A percentile compares a stretch with the other conserved stretches of the same genome.
Evolutionary conservation across 331 rosid species (phyloP).

Genomic region (Prunus yedoensis): DNA sequence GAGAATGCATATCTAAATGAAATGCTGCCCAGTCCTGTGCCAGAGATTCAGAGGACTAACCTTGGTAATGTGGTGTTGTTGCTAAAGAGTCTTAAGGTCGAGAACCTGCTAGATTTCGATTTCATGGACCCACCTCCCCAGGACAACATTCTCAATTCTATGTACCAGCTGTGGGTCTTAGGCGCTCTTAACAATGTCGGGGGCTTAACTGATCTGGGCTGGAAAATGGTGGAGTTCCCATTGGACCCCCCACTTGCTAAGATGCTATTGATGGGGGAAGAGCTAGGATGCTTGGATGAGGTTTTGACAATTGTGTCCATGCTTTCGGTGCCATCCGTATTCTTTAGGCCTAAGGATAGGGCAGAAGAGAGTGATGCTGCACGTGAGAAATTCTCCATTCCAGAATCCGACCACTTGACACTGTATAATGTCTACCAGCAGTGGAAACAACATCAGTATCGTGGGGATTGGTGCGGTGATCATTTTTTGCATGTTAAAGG

Average conservation of each 20-base stretch:
- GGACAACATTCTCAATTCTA: constrained; percentile 94
- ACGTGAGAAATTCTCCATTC: constrained; percentile 82
- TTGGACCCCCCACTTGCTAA: constrained; percentile 98
- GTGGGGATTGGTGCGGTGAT: constrained; percentile 99
- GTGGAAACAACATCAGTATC: constrained; percentile 92
- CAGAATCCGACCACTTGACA: constrained; percentile 93
- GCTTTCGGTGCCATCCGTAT: constrained; percentile 97
- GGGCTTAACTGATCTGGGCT: constrained; percentile 81
- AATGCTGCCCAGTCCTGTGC: constrained; percentile 84
- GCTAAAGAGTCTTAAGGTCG: constrained; percentile 94
- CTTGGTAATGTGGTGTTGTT: constrained; percentile 91
- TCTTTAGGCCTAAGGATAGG: constrained; percentile 95
- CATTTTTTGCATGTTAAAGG: constrained; percentile 93
- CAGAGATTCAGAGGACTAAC: constrained; percentile 97
- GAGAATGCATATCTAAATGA: constrained; percentile 90
- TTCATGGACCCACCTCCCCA: constrained; percentile 99
- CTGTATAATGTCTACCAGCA: constrained; percentile 90
- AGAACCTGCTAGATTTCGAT: constrained; percentile 88
- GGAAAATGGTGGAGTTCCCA: constrained; percentile 99
- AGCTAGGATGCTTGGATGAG: constrained; percentile 78
- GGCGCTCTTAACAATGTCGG: constrained; percentile 98
- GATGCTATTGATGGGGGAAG: constrained; percentile 93
- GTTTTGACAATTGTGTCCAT: constrained; percentile 91
- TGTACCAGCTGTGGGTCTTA: constrained; percentile 98
- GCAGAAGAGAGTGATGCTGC: constrained; percentile 99